Percentiles rank a stretch among this genome's conserved stretches.
phyloP scores from a whole-genome alignment of 495 filamentous ascomycete genomes.

The Neurospora sp. region DNA sequence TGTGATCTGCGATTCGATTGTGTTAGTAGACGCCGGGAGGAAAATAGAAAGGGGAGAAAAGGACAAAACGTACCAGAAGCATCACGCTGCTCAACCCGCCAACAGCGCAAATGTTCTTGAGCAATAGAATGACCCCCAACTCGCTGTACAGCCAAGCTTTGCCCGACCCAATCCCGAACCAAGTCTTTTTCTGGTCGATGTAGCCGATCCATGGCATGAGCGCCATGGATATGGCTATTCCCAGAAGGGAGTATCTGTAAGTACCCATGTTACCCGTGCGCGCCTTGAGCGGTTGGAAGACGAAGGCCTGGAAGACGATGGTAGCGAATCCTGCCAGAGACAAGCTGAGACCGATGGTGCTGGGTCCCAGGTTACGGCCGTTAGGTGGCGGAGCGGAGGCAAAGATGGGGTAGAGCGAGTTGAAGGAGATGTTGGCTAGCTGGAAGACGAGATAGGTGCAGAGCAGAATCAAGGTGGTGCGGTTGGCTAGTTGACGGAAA shows the following conservation, averaged over 20 bases:
- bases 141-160: slow-evolving; percentile 64
- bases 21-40: not conserved
- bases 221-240: slow-evolving; percentile 72
- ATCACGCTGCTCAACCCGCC: slow-evolving; percentile 84
- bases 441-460: slow-evolving; percentile 81
- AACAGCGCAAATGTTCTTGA: slow-evolving; percentile 84
- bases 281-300: slow-evolving; percentile 71
- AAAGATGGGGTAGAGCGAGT: slow-evolving; percentile 87
- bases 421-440: slow-evolving; percentile 80
- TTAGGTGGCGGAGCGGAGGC: slow-evolving; percentile 61
- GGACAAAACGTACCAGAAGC: slow-evolving; percentile 53
- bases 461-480: slow-evolving; percentile 72
- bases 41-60: not conserved
- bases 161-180: slow-evolving; percentile 38
- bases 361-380: slow-evolving; percentile 64
- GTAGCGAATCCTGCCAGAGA: slow-evolving; percentile 76
- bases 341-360: slow-evolving; percentile 75
- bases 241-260: slow-evolving; percentile 70
- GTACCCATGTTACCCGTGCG: slow-evolving; percentile 77
- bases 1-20: slow-evolving; percentile 53
- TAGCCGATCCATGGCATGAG: slow-evolving; percentile 88
- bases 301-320: slow-evolving; percentile 77
- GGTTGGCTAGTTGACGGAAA: slow-evolving; percentile 52
- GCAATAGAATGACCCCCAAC: slow-evolving; percentile 64
- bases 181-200: slow-evolving; percentile 39